A percentile compares a stretch with the other conserved stretches of the same genome.
These are phyloP conservation scores for Heliamphora ciliata DNA, from an alignment of 179 eudicot genomes.

Conservation along the genomic window DNA sequence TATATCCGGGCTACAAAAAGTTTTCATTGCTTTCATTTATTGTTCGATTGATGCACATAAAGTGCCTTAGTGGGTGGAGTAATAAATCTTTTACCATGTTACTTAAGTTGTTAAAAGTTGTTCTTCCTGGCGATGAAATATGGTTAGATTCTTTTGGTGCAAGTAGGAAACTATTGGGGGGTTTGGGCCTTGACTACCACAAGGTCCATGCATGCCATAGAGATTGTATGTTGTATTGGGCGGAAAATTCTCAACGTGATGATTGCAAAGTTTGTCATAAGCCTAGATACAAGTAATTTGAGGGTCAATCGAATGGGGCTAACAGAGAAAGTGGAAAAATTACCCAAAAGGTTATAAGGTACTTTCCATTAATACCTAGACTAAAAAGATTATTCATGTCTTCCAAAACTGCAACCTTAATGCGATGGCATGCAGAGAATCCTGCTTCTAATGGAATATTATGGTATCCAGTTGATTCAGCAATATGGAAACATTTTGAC, in stretches of 20 bases:
- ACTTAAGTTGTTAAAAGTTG: too few relatives aligned
- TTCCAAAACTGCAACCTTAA: neutral
- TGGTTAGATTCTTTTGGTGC: neutral
- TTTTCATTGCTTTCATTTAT: too few relatives aligned
- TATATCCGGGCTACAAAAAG: too few relatives aligned
- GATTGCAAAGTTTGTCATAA: neutral
- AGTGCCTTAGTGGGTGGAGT: too few relatives aligned
- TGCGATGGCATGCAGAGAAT: neutral
- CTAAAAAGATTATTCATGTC: neutral
- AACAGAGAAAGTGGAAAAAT: neutral
- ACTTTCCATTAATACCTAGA: neutral
- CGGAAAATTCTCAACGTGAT: neutral
- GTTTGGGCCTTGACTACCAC: neutral
- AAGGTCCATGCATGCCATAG: neutral
- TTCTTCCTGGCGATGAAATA: too few relatives aligned
- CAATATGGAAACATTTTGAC: too few relatives aligned
- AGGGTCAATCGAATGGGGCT: neutral
- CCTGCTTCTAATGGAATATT: too few relatives aligned
- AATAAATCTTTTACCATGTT: too few relatives aligned
- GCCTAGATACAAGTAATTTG: neutral
- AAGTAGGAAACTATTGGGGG: neutral
- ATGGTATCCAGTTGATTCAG: too few relatives aligned
- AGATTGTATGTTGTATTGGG: neutral
- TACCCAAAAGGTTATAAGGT: neutral
- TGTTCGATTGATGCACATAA: too few relatives aligned